A percentile compares a stretch with the other conserved stretches of the same genome.
These are phyloP conservation scores for Fomitopsis betulina DNA, from an alignment of 1,284 basidiomycete genomes.

Conservation along the genomic window DNA sequence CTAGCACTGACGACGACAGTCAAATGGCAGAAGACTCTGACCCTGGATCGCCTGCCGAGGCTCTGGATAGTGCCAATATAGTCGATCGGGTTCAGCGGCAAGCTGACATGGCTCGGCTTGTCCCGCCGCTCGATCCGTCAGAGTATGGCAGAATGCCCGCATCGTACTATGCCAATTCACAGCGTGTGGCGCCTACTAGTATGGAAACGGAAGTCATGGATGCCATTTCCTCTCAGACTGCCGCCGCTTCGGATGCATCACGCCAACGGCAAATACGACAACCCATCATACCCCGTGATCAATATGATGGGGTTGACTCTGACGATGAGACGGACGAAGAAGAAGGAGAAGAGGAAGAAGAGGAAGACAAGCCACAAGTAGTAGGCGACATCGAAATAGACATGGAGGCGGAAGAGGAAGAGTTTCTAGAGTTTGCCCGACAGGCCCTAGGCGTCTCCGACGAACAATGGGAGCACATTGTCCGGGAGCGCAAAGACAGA, in stretches of 20 bases:
- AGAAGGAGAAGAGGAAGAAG: constrained; percentile 56
- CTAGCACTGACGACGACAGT: constrained; percentile 41
- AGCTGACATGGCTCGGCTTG: constrained; percentile 66
- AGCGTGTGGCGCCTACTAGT: constrained; percentile 51
- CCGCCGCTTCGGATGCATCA: constrained; percentile 11
- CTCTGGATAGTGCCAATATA: constrained; percentile 7
- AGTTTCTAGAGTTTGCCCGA: constrained; percentile 89
- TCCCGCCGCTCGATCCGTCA: constrained; percentile 60
- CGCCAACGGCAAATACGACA: constrained; percentile 48
- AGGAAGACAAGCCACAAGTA: constrained; percentile 74
- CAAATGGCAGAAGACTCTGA: constrained; percentile 31
- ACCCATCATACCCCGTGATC: constrained; percentile 75
- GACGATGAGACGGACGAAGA: constrained; percentile 78
- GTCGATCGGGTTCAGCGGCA: constrained; percentile 38
- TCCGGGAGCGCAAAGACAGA: constrained; percentile 66
- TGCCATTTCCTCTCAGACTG: constrained; percentile 7
- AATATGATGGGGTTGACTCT: constrained; percentile 81
- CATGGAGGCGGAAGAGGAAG: constrained; percentile 86
- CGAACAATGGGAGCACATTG: constrained; percentile 78
- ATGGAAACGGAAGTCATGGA: constrained; percentile 41
- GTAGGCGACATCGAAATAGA: constrained; percentile 82
- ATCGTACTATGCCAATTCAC: constrained; percentile 62
- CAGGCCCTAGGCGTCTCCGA: constrained; percentile 85
- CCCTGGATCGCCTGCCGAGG: constrained; percentile 29
- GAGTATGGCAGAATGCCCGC: constrained; percentile 82